Base-by-base conservation (phyloP, 1,284 basidiomycete genomes). In the Melampsora occidentalis region DNA sequence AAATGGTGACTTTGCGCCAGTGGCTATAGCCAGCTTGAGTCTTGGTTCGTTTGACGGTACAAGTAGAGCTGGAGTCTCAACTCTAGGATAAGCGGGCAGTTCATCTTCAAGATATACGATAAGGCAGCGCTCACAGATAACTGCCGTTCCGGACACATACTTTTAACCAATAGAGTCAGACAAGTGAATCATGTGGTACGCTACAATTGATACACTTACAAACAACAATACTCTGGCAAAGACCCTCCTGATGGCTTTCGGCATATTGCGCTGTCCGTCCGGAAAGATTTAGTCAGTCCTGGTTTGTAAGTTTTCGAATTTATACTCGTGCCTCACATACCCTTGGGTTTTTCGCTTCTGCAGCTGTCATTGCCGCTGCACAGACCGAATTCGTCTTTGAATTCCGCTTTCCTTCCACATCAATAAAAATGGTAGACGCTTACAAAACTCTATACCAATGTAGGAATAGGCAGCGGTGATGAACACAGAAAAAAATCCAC, bases 1-100 rank as follows among this genome's bases (percentile, higher is more conserved):
- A 83, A 92, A 93, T 0, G 92, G 92, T 22, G 90, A 91, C 16
- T 87, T 87, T 12, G 88, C 87, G 63, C 91, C 91, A 49, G 87
- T 89, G n/a, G 87, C 53, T 22, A 59, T 86, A 49, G 80, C 82
- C 65, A 91, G 84, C 77, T 87, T 83, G 39, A 94, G 87, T 25
- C 86, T 83, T 0, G 83, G 80, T 73, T 90, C 85, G 81, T 87
- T 88, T 53, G 87, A 90, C 1, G 91, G 88, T 12, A 92, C 90
- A 73, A 93, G 86, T 78, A 93, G 91, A 78, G 92, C 84, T 71
- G 87, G 83, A 5, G 86, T 4, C 49, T 88, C 87, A 59, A 59
- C n/a, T 14, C 28, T 86, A 75, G 39, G 14, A 51, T 35, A 10
- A 51, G 67, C 9, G n/a, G 12, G 53, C 5, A 22, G 53, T 59